Conservation (phyloP, 2,329 filamentous ascomycete genomes). For the Leptographium radiaticola region DNA sequence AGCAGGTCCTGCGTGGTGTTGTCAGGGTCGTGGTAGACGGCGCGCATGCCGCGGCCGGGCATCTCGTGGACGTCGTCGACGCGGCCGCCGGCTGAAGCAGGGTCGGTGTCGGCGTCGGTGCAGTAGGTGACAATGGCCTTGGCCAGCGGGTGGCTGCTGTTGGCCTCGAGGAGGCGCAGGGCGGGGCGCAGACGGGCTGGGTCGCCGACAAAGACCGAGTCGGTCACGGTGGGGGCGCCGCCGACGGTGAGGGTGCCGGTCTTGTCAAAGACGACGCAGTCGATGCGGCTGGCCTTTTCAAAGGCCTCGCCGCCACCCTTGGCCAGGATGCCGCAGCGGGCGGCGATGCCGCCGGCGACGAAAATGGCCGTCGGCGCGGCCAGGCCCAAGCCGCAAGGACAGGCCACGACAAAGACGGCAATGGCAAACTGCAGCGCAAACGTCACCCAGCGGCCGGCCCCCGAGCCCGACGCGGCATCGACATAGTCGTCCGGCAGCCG, state of each 20-base stretch:
- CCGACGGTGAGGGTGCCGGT: constrained; percentile 69
- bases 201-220: constrained; percentile 29
- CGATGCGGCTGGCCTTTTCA: constrained; percentile 66
- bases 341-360: constrained; percentile 68
- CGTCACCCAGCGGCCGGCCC: constrained; percentile 51
- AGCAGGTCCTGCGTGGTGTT: constrained; percentile 35
- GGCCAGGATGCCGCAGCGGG: constrained; percentile 66
- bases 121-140: constrained; percentile 57
- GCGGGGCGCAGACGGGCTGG: constrained; percentile 31
- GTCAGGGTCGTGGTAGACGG: constrained; percentile 20
- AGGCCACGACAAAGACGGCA: constrained; percentile 76
- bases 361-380: constrained; percentile 81
- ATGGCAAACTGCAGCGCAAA: constrained; percentile 77
- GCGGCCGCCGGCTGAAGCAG: constrained; percentile 7
- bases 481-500: constrained; percentile 43
- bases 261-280: constrained; percentile 79
- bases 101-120: constrained; percentile 8
- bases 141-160: constrained; percentile 63
- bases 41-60: constrained; percentile 58
- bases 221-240: constrained; percentile 57
- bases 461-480: constrained; percentile 33
- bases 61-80: constrained; percentile 47
- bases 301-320: constrained; percentile 79
- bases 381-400: constrained; percentile 70
- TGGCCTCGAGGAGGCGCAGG: constrained; percentile 51